A percentile compares a stretch with the other conserved stretches of the same genome.
These are phyloP conservation scores for Rhynchosporium secalis DNA, from an alignment of 2,329 filamentous ascomycete genomes.

Conservation along the genomic window DNA sequence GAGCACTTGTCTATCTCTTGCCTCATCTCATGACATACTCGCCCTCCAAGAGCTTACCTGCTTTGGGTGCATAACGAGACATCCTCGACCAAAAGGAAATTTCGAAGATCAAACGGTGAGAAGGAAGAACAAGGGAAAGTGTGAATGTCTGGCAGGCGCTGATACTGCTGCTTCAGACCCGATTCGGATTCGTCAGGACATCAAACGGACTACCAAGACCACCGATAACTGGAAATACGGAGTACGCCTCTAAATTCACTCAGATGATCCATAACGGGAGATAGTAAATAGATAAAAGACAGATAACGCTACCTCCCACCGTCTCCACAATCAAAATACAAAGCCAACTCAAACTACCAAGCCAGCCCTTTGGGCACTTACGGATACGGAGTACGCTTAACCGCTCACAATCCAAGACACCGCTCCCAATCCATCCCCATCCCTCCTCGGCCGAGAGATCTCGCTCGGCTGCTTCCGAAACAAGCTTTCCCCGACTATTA, in stretches of 20 bases:
- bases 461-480: slow-evolving; percentile 3
- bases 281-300: not conserved
- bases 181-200: slow-evolving; percentile 1
- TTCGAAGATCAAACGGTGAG: not conserved
- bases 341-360: not conserved
- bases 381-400: too few relatives aligned
- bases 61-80: not conserved
- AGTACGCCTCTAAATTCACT: not conserved
- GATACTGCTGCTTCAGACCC: not conserved
- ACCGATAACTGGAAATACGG: not conserved
- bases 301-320: not conserved
- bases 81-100: not conserved
- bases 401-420: not conserved
- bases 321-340: not conserved
- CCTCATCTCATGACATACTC: too few relatives aligned
- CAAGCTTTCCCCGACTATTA: slow-evolving; percentile 8
- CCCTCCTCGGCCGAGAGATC: not conserved
- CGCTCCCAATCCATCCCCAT: not conserved
- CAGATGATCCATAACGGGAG: not conserved
- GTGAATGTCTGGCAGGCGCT: not conserved
- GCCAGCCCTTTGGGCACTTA: slow-evolving; percentile 9
- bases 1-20: too few relatives aligned
- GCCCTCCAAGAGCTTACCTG: too few relatives aligned
- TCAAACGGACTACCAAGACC: not conserved
- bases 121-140: not conserved